Percentiles rank a stretch among this genome's conserved stretches.
Evolutionary conservation across 108 stramenopile genomes (phyloP).

Genomic region (Heterococcus sp.): DNA sequence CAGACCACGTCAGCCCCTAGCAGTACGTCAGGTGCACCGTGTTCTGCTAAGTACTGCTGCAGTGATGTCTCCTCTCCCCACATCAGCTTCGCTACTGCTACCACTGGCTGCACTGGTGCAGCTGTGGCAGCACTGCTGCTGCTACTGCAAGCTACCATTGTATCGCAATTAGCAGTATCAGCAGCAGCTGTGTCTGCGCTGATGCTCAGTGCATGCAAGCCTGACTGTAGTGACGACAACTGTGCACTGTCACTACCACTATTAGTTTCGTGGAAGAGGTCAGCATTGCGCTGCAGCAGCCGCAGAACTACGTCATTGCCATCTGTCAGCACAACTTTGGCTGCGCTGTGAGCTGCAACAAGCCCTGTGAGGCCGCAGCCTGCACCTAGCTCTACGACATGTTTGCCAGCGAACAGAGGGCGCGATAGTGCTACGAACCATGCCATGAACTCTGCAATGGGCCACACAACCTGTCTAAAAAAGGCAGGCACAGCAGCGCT

Average conservation of each 20-base stretch:
- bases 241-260: neutral
- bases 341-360: neutral
- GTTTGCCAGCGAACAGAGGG: slow-evolving; percentile 2
- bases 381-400: slow-evolving; percentile 15
- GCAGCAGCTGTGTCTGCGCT: neutral
- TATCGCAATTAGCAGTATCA: neutral
- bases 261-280: neutral
- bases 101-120: neutral
- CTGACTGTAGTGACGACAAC: neutral
- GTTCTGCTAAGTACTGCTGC: neutral
- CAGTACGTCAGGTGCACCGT: slow-evolving; percentile 2
- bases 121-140: neutral
- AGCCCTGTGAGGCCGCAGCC: slow-evolving; percentile 19
- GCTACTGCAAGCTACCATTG: neutral
- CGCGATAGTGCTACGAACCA: neutral
- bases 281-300: neutral
- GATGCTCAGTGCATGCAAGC: neutral
- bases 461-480: slow-evolving; percentile 7
- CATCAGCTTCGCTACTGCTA: neutral
- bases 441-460: neutral
- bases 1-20: slow-evolving; percentile 20
- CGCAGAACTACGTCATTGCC: slow-evolving; percentile 2
- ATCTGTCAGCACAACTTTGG: slow-evolving; percentile 1
- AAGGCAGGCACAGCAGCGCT: too few relatives aligned
- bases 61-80: neutral